Conservation (phyloP, 306 rosid genomes). For the Malus asiatica region DNA sequence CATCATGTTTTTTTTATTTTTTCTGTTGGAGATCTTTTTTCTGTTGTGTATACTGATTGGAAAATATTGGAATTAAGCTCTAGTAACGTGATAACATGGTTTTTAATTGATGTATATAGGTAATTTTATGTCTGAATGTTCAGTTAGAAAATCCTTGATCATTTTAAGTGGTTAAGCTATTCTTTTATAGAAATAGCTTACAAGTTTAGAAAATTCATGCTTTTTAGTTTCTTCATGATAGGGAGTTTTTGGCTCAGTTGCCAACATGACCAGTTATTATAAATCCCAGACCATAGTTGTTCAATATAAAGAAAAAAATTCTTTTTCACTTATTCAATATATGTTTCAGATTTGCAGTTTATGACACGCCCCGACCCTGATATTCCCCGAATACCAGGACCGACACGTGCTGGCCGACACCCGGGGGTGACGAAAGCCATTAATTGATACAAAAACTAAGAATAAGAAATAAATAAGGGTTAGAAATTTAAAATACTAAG, state of each 20-base stretch:
- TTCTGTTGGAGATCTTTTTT: too few species aligned
- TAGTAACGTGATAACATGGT: background rate
- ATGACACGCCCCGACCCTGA: background rate
- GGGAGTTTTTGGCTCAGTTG: too few species aligned
- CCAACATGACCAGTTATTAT: background rate
- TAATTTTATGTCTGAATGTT: background rate
- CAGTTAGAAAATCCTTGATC: background rate
- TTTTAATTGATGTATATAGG: background rate
- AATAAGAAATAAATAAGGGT: too few species aligned
- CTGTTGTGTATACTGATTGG: background rate
- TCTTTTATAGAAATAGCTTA: background rate
- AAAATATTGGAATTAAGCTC: background rate
- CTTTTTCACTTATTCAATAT: background rate
- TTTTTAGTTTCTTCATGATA: background rate
- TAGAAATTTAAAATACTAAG: too few species aligned
- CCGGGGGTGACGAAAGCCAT: too few species aligned
- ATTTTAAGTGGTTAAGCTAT: background rate
- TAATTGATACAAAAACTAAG: too few species aligned
- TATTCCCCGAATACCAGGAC: too few species aligned
- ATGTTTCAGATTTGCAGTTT: constrained; percentile 76
- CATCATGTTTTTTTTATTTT: background rate
- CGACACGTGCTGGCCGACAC: too few species aligned
- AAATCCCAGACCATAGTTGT: background rate
- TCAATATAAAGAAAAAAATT: background rate
- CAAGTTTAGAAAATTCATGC: background rate